Evolutionary conservation across 2,329 filamentous ascomycete genomes (phyloP), one percentile per base, ranked within the genome.

Genomic region (Fusarium miscanthi): DNA sequence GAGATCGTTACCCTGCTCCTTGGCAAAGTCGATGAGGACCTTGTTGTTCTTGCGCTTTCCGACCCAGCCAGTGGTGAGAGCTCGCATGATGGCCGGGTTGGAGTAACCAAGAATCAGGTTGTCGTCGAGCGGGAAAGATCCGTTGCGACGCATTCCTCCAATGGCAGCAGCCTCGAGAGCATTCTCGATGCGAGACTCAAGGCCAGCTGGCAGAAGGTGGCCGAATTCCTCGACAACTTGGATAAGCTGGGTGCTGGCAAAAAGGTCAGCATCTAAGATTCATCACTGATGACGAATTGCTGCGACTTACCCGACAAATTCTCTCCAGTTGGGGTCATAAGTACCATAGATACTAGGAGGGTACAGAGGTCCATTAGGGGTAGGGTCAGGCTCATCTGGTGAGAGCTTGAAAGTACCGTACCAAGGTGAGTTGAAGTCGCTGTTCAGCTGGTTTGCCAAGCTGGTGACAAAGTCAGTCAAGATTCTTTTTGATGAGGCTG

Each of bases 11-110:
- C 79, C 83, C 43, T 81, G 79, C 27, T 78, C 66, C 27, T 81
- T 74, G 48, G 83, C 82, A 63, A 82, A 84, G 59, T 80, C 67
- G 63, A 79, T 76, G 9, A 83, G 78, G 0, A 76, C 80, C 25
- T 80, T 63, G 69, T 84, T 85, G 25, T 79, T 73, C 23, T 79
- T 77, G 6, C 82, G 81, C 7, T 77, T 59, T 4, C 83, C 83
- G n/a, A 83, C 80, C 82, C 83, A 85, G 14, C 82, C 82, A 6
- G 82, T 80, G 6, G 78, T 78, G 46, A 82, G 78, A 6, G 80
- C 79, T 7, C 83, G 79, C 82, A 85, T 84, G 37, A 84, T 75
- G 3, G 46, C 75, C 3, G 84, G 84, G 68, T 86, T 86, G 0
- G 81, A 81, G 71, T 84, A 84, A 0, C 75, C 82, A 1, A 83